A percentile compares a stretch with the other conserved stretches of the same genome.
These are phyloP conservation scores for Oryza glumipatula DNA, from an alignment of 176 grass and related monocot species.

Conservation along the genomic window DNA sequence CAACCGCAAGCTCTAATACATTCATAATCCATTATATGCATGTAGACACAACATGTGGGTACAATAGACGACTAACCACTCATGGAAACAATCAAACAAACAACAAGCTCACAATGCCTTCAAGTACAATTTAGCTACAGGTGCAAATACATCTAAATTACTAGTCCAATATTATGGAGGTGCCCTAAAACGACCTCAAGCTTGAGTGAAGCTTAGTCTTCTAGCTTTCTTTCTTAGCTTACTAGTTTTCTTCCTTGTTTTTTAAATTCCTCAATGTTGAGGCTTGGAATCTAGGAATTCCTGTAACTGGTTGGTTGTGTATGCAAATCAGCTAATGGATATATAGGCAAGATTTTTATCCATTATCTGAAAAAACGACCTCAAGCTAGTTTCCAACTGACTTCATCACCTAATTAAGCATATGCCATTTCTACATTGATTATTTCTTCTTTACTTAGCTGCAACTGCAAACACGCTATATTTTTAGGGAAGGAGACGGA, in stretches of 20 bases:
- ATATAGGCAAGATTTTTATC: no score
- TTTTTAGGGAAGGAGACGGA: neutral
- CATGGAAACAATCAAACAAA: neutral
- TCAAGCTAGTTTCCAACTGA: constrained; percentile 7
- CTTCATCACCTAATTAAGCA: constrained; percentile 27
- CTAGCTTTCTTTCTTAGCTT: no score
- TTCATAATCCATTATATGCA: no score
- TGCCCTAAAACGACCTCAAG: constrained; percentile 44
- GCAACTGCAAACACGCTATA: neutral
- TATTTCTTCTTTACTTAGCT: constrained; percentile 33
- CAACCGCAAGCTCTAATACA: no score
- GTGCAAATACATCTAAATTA: constrained; percentile 24
- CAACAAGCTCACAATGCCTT: neutral
- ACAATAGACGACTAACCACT: no score
- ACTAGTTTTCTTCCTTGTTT: no score
- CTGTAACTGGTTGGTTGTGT: no score
- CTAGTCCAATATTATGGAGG: constrained; percentile 21
- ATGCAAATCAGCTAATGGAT: no score
- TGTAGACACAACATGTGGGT: no score
- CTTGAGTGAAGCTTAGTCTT: neutral
- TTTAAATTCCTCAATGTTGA: no score
- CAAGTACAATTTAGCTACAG: neutral
- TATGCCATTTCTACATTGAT: constrained; percentile 17
- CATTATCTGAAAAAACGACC: neutral
- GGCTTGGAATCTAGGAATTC: no score